Conservation (phyloP, 2,329 filamentous ascomycete genomes). For the Claviceps cyperi region DNA sequence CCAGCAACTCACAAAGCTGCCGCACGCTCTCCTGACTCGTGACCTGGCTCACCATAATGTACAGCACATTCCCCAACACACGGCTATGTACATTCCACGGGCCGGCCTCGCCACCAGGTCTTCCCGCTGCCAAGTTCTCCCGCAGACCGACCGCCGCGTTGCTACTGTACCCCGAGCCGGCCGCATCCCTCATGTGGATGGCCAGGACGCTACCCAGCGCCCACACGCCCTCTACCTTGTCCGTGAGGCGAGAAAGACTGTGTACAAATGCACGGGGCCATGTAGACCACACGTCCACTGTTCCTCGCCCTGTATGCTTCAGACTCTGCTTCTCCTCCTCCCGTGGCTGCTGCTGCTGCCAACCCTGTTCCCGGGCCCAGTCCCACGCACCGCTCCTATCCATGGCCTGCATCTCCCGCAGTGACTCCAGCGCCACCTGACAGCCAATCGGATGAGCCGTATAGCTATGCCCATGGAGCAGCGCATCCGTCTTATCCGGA, state of each 20-base stretch:
- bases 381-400: slow-evolving; percentile 43
- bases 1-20: slow-evolving; percentile 11
- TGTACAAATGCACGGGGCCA: slow-evolving; percentile 51
- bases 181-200: slow-evolving; percentile 35
- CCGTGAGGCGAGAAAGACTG: slow-evolving; percentile 37
- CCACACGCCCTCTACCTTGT: slow-evolving; percentile 49
- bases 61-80: slow-evolving; percentile 43
- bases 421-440: slow-evolving; percentile 55
- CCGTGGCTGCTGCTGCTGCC: slow-evolving; percentile 4
- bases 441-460: slow-evolving; percentile 75
- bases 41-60: slow-evolving; percentile 41
- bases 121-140: slow-evolving; percentile 16
- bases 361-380: slow-evolving; percentile 35
- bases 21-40: slow-evolving; percentile 17
- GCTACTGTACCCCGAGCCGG: slow-evolving; percentile 32
- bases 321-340: too few relatives aligned
- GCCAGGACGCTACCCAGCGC: slow-evolving; percentile 63
- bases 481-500: slow-evolving; percentile 59
- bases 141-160: slow-evolving; percentile 30
- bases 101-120: slow-evolving; percentile 11
- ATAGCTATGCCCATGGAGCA: slow-evolving; percentile 77
- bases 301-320: background rate
- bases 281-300: slow-evolving; percentile 43
- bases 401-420: slow-evolving; percentile 45
- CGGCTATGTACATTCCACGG: slow-evolving; percentile 38